Evolutionary conservation across 1,284 basidiomycete species (phyloP).

Genomic region (Spongispora temasekensis): DNA sequence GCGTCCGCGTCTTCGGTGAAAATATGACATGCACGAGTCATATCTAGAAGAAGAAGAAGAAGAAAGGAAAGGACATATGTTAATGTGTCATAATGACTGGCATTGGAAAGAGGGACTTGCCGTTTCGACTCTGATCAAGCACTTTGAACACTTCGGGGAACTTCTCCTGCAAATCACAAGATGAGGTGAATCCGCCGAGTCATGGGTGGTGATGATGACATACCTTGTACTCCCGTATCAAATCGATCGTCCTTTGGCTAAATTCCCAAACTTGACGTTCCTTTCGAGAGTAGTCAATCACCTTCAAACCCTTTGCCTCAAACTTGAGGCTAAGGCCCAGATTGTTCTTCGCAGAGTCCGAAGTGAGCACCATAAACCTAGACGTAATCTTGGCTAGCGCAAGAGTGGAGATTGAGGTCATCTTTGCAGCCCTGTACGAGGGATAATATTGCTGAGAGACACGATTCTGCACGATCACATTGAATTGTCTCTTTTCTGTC

Average conservation of each 20-base stretch:
- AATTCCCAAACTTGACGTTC: slow-evolving; percentile 90
- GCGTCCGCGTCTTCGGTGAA: slow-evolving; percentile 71
- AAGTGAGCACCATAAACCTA: slow-evolving; percentile 82
- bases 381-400: slow-evolving; percentile 90
- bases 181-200: too few species aligned
- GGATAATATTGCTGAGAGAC: slow-evolving; percentile 68
- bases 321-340: slow-evolving; percentile 96
- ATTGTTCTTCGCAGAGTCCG: slow-evolving; percentile 82
- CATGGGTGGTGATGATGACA: neutral
- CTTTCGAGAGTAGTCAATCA: slow-evolving; percentile 91
- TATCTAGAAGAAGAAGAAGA: too few species aligned
- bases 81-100: neutral
- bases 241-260: slow-evolving; percentile 81
- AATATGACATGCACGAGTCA: slow-evolving; percentile 74
- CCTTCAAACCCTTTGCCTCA: slow-evolving; percentile 94
- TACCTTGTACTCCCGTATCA: slow-evolving; percentile 85
- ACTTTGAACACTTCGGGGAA: slow-evolving; percentile 83
- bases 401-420: slow-evolving; percentile 70
- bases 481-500: slow-evolving; percentile 81
- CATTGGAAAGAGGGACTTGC: slow-evolving; percentile 40
- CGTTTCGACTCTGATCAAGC: slow-evolving; percentile 69
- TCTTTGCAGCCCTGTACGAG: slow-evolving; percentile 72
- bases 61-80: slow-evolving; percentile 11
- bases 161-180: slow-evolving; percentile 51
- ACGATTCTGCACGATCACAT: slow-evolving; percentile 59